Evolutionary conservation across 2,329 filamentous ascomycete species (phyloP).

Genomic region (Pyrenochaeta sp.): DNA sequence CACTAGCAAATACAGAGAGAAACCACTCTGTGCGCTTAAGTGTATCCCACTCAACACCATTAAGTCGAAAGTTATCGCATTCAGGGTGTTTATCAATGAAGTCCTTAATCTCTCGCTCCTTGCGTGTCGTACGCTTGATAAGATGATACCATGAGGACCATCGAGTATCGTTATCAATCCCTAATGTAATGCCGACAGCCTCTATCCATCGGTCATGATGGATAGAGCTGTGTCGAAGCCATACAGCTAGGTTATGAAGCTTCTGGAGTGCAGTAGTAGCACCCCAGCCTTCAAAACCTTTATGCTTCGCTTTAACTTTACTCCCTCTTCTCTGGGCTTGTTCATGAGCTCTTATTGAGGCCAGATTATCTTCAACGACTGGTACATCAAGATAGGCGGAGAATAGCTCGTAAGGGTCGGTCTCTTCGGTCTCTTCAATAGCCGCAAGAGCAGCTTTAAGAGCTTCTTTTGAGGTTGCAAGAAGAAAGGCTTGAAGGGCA

Average conservation of each 20-base stretch:
- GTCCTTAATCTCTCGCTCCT: not conserved
- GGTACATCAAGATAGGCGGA: too few species aligned
- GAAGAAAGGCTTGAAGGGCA: too few species aligned
- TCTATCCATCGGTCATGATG: too few species aligned
- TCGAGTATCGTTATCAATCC: constrained; percentile 6
- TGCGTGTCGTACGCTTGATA: not conserved
- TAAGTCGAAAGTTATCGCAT: not conserved
- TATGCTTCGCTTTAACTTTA: constrained; percentile 1
- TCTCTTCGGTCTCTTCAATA: too few species aligned
- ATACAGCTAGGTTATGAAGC: constrained; percentile 5
- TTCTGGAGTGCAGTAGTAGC: not conserved
- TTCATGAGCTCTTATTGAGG: not conserved
- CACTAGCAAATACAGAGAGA: too few species aligned
- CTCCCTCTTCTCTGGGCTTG: constrained; percentile 1
- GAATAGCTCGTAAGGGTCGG: too few species aligned
- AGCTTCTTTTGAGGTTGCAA: too few species aligned
- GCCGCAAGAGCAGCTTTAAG: too few species aligned
- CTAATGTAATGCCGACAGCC: too few species aligned
- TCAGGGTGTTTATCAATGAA: constrained; percentile 2
- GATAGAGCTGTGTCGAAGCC: constrained; percentile 2
- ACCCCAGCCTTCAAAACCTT: not conserved
- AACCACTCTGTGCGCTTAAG: too few species aligned
- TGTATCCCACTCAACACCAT: too few species aligned
- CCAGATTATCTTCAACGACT: too few species aligned
- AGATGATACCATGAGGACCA: constrained; percentile 9